Percentiles rank a stretch among this genome's conserved stretches.
Evolutionary conservation across 768 basidiomycete species (phyloP).

Genomic region (Podaxis mareebaensis): DNA sequence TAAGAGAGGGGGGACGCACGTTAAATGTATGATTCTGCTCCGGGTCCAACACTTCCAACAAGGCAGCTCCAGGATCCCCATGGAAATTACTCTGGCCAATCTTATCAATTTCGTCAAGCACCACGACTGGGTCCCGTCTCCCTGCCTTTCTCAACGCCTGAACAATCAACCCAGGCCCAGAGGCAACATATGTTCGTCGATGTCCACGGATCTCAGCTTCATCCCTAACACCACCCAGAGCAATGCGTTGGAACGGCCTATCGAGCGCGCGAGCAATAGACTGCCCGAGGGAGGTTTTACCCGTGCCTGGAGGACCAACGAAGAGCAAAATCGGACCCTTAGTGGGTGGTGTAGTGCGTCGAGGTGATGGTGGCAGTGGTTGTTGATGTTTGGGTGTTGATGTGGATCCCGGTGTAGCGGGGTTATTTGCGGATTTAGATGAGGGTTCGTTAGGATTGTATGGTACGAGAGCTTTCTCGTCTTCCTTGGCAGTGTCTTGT

Average conservation of each 20-base stretch:
- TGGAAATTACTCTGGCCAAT: conserved; percentile 85
- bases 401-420: background rate
- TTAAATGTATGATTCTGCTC: conserved; percentile 89
- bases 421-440: background rate
- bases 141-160: conserved; percentile 87
- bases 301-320: conserved; percentile 88
- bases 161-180: conserved; percentile 81
- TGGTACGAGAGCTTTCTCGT: conserved; percentile 30
- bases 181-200: conserved; percentile 86
- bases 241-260: conserved; percentile 89
- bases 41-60: conserved; percentile 91
- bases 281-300: conserved; percentile 90
- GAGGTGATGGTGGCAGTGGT: conserved; percentile 49
- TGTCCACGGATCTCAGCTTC: conserved; percentile 70
- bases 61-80: conserved; percentile 87
- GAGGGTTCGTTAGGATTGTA: conserved; percentile 25
- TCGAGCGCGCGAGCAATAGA: conserved; percentile 82
- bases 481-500: conserved; percentile 15
- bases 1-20: background rate
- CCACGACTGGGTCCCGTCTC: conserved; percentile 74
- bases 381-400: background rate
- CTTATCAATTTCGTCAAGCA: conserved; percentile 95
- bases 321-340: conserved; percentile 42
- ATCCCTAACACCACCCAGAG: conserved; percentile 89
- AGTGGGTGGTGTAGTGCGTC: background rate